phyloP scores from a whole-genome alignment of 495 filamentous ascomycete species.

The Letharia columbiana region DNA sequence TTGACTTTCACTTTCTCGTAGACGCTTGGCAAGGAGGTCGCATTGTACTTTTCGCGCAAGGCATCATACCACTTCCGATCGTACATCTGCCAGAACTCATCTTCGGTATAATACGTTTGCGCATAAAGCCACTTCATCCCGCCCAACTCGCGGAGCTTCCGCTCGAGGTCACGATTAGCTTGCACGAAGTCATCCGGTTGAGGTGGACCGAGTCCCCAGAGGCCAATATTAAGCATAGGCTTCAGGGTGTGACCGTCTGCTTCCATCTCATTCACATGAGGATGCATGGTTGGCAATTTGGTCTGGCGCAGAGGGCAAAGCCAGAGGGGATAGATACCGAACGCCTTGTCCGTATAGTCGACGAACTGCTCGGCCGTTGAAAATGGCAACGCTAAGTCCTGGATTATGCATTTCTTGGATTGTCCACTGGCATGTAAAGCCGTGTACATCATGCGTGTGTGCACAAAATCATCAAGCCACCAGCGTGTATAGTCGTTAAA shows the following conservation, averaged over 20 bases:
- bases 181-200: constrained; percentile 35
- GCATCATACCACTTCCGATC: constrained; percentile 40
- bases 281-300: constrained; percentile 30
- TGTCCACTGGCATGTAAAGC: constrained; percentile 47
- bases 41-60: constrained; percentile 43
- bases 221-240: constrained; percentile 46
- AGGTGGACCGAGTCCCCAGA: constrained; percentile 42
- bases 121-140: constrained; percentile 58
- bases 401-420: constrained; percentile 41
- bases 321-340: constrained; percentile 51
- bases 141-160: constrained; percentile 52
- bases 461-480: constrained; percentile 44
- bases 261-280: constrained; percentile 26
- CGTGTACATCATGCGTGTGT: constrained; percentile 49
- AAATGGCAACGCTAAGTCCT: constrained; percentile 50
- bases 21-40: constrained; percentile 39
- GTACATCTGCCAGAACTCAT: constrained; percentile 49
- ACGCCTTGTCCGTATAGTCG: constrained; percentile 35
- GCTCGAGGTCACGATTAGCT: constrained; percentile 58
- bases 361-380: constrained; percentile 40
- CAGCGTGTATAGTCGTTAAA: constrained; percentile 47
- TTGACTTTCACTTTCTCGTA: constrained; percentile 46
- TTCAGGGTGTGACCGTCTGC: constrained; percentile 19
- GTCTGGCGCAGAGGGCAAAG: constrained; percentile 44
- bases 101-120: constrained; percentile 45